These are phyloP conservation scores for Zygoascus tannicola DNA, from an alignment of 805 yeast species.

Conservation along the genomic window DNA sequence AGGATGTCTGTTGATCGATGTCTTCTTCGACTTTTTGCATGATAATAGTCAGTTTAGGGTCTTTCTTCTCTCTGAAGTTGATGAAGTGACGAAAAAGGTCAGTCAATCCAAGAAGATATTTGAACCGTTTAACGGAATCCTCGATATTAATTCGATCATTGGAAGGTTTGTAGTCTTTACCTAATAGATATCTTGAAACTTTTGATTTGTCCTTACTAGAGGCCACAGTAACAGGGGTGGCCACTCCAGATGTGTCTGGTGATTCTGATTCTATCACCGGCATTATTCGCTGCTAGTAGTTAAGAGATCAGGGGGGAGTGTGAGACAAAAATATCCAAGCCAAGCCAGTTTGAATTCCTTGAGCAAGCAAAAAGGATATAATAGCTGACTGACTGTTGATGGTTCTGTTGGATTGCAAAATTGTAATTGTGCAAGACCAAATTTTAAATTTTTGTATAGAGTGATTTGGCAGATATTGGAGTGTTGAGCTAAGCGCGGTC, in stretches of 20 bases:
- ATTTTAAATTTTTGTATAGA: too few relatives aligned
- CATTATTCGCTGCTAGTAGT: too few relatives aligned
- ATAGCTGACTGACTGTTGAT: too few relatives aligned
- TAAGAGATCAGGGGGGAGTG: too few relatives aligned
- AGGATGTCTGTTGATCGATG: constrained; percentile 11
- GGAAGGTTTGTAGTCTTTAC: neutral
- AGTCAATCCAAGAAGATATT: constrained; percentile 68
- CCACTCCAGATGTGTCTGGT: constrained; percentile 2
- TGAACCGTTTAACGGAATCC: constrained; percentile 50
- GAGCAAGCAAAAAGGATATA: too few relatives aligned
- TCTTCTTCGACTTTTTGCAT: constrained; percentile 26
- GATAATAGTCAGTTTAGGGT: constrained; percentile 42
- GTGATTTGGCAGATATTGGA: too few relatives aligned
- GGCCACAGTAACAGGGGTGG: constrained; percentile 1
- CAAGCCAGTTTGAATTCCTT: too few relatives aligned
- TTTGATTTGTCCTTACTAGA: neutral
- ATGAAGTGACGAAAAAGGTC: constrained; percentile 82
- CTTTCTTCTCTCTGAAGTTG: constrained; percentile 67
- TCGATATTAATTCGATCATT: constrained; percentile 9
- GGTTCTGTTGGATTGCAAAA: too few relatives aligned
- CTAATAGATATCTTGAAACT: neutral
- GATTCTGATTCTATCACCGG: neutral
- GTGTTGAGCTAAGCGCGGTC: too few relatives aligned
- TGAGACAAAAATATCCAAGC: too few relatives aligned
- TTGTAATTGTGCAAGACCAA: too few relatives aligned